These are phyloP conservation scores for Porodaedalea pini DNA, from an alignment of 1,284 basidiomycete species.

Conservation along the genomic window DNA sequence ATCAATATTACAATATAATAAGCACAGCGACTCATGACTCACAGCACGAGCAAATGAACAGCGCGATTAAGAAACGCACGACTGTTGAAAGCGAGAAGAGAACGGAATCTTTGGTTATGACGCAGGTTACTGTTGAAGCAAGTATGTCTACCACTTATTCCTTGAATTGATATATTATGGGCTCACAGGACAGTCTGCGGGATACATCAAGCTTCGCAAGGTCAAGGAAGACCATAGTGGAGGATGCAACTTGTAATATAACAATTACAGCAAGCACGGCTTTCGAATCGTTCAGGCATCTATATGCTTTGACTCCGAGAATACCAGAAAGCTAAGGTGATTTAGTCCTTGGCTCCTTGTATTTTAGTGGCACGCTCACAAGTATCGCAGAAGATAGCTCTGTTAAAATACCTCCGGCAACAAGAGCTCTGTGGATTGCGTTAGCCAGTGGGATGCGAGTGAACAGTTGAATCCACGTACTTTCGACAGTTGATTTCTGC, in stretches of 20 bases:
- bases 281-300: constrained; percentile 56
- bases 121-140: constrained; percentile 36
- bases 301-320: constrained; percentile 63
- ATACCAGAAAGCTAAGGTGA: constrained; percentile 55
- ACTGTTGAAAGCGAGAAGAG: constrained; percentile 47
- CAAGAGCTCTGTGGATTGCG: constrained; percentile 35
- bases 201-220: constrained; percentile 36
- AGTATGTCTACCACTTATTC: constrained; percentile 11
- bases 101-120: constrained; percentile 31
- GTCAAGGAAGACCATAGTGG: constrained; percentile 42
- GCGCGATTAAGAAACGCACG: constrained; percentile 50
- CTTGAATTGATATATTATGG: constrained; percentile 22
- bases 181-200: constrained; percentile 46
- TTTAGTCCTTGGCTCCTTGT: not conserved
- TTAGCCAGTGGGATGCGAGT: not conserved
- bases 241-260: constrained; percentile 41
- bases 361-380: constrained; percentile 31
- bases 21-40: constrained; percentile 28
- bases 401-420: constrained; percentile 35
- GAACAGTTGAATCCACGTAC: constrained; percentile 31
- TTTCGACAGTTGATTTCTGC: constrained; percentile 34
- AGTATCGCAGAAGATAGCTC: constrained; percentile 45
- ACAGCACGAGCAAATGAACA: constrained; percentile 62
- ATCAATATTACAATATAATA: constrained; percentile 3
- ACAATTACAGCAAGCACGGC: constrained; percentile 43